Evolutionary conservation across 2,329 filamentous ascomycete genomes (phyloP), one percentile per base, ranked within the genome.

Genomic region (Rhinocladiella mackenziei): DNA sequence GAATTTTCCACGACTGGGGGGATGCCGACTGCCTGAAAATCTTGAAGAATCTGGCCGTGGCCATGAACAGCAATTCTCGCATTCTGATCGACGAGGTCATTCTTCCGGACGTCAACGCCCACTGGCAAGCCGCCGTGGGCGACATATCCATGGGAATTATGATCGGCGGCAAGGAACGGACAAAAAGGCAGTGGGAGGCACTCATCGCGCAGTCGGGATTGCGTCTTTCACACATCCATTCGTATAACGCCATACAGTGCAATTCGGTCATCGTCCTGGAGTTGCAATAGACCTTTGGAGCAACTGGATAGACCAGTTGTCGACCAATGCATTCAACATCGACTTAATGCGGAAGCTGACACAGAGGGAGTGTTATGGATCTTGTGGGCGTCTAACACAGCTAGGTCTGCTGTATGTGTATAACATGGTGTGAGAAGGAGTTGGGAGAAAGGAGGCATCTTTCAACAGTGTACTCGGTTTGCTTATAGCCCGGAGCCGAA

Each of bases 1-100:
- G 56, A 13, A 58, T 62, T 36, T 43, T 63, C 29, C 60, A 61
- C 19, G 57, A 63, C 38, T 62, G 54, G 57, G 53, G 56, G 0
- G 58, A 61, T 26, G 39, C 54, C 5, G 55, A 60, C 19, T 57
- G 53, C 11, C 42, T 48, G 0, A 32, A 43, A 5, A 68, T 73
- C 6, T 60, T 71, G 20, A 53, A 51, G 8, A 58, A 64, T 10
- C 48, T 66, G 6, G 47, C 47, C 1, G 45, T 56, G 0, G 67
- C 67, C 2, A 60, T 70, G 56, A 56, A 48, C 1, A 42, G 54
- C 1, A 59, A 63, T 3, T 70, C 67, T 0, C 53, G 57, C 10
- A 59, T 73, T 15, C 47, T 73, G 15, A 65, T 73, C 36, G 65
- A 69, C 40, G 71, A 73, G n/a, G 59, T 67, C 15, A 64, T 72